Conservation (phyloP, 2,329 filamentous ascomycete genomes). For the Colletotrichum lentis region DNA sequence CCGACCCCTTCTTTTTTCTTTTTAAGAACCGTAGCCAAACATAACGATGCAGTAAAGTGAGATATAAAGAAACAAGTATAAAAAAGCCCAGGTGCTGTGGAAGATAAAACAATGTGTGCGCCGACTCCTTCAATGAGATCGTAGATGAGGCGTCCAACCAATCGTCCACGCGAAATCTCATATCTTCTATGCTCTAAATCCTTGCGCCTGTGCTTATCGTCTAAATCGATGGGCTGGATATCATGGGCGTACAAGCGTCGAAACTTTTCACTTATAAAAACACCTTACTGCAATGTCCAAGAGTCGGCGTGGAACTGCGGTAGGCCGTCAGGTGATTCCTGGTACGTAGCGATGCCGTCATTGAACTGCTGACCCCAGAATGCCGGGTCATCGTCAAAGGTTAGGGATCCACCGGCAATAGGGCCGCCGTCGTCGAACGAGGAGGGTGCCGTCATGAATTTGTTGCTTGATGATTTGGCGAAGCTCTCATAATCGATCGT, state of each 20-base stretch:
- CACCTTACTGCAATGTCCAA: constrained; percentile 33
- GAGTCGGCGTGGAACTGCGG: constrained; percentile 29
- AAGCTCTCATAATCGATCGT: constrained; percentile 65
- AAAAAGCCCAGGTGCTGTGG: not conserved
- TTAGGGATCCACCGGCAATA: constrained; percentile 53
- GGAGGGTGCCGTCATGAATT: constrained; percentile 53
- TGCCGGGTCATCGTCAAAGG: constrained; percentile 60
- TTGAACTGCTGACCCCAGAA: constrained; percentile 61
- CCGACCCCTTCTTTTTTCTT: constrained; percentile 30
- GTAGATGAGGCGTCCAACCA: constrained; percentile 1
- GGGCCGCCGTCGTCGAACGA: constrained; percentile 51
- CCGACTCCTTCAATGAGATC: constrained; percentile 26
- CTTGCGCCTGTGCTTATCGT: constrained; percentile 36
- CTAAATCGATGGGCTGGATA: constrained; percentile 34
- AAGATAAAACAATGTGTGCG: constrained; percentile 11
- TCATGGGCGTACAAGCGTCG: constrained; percentile 29
- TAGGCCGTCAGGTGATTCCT: constrained; percentile 45
- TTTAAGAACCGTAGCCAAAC: constrained; percentile 18
- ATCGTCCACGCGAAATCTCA: constrained; percentile 10
- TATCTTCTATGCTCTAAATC: constrained; percentile 24
- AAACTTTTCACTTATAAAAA: constrained; percentile 16
- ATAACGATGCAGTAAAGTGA: not conserved
- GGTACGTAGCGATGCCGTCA: constrained; percentile 43
- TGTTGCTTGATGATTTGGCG: constrained; percentile 59
- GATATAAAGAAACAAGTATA: too few relatives aligned